These are phyloP conservation scores for Mycosphaerella sp. DNA, from an alignment of 2,329 filamentous ascomycete species.

Conservation along the genomic window DNA sequence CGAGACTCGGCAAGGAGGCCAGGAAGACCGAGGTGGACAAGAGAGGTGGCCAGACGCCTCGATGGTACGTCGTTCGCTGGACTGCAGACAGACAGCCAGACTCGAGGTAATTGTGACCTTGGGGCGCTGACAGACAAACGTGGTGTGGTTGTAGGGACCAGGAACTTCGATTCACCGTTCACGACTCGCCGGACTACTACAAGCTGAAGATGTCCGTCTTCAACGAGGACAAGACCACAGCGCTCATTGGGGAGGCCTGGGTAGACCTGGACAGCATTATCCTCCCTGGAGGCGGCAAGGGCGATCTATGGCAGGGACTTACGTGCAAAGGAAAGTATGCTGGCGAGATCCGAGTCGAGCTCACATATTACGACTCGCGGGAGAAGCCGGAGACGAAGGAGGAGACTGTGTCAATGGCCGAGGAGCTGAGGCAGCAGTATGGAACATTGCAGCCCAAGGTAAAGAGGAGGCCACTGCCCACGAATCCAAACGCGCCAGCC, in stretches of 20 bases:
- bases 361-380: slow-evolving; percentile 90
- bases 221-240: slow-evolving; percentile 97
- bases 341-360: slow-evolving; percentile 87
- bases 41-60: slow-evolving; percentile 88
- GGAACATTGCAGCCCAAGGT: slow-evolving; percentile 39
- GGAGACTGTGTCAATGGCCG: slow-evolving; percentile 38
- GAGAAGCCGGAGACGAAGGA: slow-evolving; percentile 63
- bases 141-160: slow-evolving; percentile 67
- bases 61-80: slow-evolving; percentile 62
- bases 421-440: slow-evolving; percentile 26
- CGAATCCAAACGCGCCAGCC: slow-evolving; percentile 55
- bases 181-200: slow-evolving; percentile 94
- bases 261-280: slow-evolving; percentile 77
- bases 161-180: slow-evolving; percentile 90
- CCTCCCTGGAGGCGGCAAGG: slow-evolving; percentile 81
- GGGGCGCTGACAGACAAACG: background rate
- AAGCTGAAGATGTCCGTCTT: slow-evolving; percentile 94
- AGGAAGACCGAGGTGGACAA: slow-evolving; percentile 95
- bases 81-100: background rate
- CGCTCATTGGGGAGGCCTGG: slow-evolving; percentile 92
- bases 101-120: slow-evolving; percentile 10
- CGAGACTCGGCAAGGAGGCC: slow-evolving; percentile 87
- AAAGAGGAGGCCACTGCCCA: slow-evolving; percentile 78
- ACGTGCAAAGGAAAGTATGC: slow-evolving; percentile 91
- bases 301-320: slow-evolving; percentile 83